A percentile compares a stretch with the other conserved stretches of the same genome.
These are phyloP conservation scores for Biscogniauxia sp. DNA, from an alignment of 2,329 filamentous ascomycete species.

Conservation along the genomic window DNA sequence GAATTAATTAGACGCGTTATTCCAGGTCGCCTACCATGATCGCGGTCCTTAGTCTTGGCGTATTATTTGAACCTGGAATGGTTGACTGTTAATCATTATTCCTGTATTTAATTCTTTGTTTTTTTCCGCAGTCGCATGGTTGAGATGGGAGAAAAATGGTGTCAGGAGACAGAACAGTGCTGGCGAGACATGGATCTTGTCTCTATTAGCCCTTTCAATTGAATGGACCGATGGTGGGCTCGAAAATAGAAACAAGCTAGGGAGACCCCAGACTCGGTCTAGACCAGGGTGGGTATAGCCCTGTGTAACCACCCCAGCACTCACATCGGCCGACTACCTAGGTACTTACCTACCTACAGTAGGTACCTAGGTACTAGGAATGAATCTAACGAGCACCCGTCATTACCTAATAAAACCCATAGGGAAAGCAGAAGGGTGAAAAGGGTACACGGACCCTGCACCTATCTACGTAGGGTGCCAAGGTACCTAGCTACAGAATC, in stretches of 20 bases:
- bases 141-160: not conserved
- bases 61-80: not conserved
- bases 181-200: not conserved
- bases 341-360: no score
- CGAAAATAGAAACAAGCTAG: conserved; percentile 2
- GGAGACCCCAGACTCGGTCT: not conserved
- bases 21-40: not conserved
- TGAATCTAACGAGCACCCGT: not conserved
- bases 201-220: not conserved
- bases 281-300: not conserved
- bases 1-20: not conserved
- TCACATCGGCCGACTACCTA: not conserved
- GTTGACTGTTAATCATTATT: not conserved
- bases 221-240: not conserved
- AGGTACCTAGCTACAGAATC: no score
- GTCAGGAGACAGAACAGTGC: not conserved
- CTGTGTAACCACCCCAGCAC: not conserved
- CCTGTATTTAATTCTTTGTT: not conserved
- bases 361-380: not conserved
- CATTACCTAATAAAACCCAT: not conserved
- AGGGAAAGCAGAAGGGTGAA: not conserved
- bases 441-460: not conserved
- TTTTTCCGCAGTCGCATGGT: no score
- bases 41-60: not conserved
- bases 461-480: not conserved